Percentiles rank a stretch among this genome's conserved stretches.
phyloP scores from a whole-genome alignment of 441 rosid species.

The Eutrema salsugineum region DNA sequence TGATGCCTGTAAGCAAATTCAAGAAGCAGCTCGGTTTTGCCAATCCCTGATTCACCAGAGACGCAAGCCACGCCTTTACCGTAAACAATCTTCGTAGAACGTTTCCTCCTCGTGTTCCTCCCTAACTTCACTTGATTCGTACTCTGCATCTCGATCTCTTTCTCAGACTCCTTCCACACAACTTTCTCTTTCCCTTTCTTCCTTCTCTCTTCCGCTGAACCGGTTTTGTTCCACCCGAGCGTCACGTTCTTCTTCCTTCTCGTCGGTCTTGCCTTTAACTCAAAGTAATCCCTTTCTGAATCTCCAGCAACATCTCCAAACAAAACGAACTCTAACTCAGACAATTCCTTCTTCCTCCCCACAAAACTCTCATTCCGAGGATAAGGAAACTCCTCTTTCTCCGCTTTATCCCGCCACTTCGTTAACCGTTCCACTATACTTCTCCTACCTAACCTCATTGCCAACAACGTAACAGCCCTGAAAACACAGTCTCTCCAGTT shows the following conservation, averaged over 20 bases:
- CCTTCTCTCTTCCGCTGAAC: constrained; percentile 45
- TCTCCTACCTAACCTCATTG: constrained; percentile 80
- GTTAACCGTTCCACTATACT: constrained; percentile 79
- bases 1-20: constrained; percentile 82
- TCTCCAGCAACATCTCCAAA: constrained; percentile 83
- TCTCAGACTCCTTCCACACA: constrained; percentile 91
- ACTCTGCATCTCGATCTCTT: constrained; percentile 88
- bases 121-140: constrained; percentile 38
- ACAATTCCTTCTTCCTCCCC: constrained; percentile 87
- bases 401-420: constrained; percentile 81
- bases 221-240: constrained; percentile 63
- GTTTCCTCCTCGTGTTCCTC: constrained; percentile 52
- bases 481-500: constrained; percentile 89
- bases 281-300: constrained; percentile 75
- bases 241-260: constrained; percentile 61
- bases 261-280: constrained; percentile 60
- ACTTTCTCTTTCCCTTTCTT: constrained; percentile 85
- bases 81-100: constrained; percentile 55
- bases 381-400: constrained; percentile 84
- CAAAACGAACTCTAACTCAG: constrained; percentile 81
- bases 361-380: constrained; percentile 75
- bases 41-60: constrained; percentile 87
- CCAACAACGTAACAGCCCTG: constrained; percentile 65
- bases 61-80: constrained; percentile 93
- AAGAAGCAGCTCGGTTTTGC: constrained; percentile 92